Percentiles rank a stretch among this genome's conserved stretches.
phyloP scores from a whole-genome alignment of 352 stramenopile species.

The Phytophthora kernoviae region DNA sequence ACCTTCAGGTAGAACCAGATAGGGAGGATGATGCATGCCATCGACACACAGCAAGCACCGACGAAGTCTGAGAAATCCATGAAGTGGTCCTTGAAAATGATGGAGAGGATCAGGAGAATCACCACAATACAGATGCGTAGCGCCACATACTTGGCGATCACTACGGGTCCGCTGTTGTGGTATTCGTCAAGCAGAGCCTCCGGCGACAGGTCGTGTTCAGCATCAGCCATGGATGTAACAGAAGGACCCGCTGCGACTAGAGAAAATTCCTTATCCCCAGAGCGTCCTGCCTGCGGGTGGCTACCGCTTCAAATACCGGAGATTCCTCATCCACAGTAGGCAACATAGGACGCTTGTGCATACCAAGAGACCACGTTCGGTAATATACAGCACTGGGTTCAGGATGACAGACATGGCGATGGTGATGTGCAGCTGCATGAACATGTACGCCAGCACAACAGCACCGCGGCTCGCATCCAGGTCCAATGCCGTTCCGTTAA shows the following conservation, averaged over 20 bases:
- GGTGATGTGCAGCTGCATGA: conserved; percentile 60
- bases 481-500: conserved; percentile 39
- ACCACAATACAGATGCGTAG: conserved; percentile 43
- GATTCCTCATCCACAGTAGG: conserved; percentile 24
- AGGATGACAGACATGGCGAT: conserved; percentile 55
- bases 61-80: conserved; percentile 68
- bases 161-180: conserved; percentile 33
- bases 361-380: conserved; percentile 43
- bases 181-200: conserved; percentile 37
- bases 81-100: conserved; percentile 65
- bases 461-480: conserved; percentile 40
- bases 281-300: conserved; percentile 15
- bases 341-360: conserved; percentile 44
- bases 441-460: conserved; percentile 46
- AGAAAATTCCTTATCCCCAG: conserved; percentile 17
- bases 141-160: conserved; percentile 41
- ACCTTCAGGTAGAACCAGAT: conserved; percentile 75
- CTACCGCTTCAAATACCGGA: conserved; percentile 14
- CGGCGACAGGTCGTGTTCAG: conserved; percentile 33
- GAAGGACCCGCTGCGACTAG: conserved; percentile 16
- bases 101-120: conserved; percentile 44
- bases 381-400: conserved; percentile 49
- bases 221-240: conserved; percentile 34
- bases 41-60: conserved; percentile 51
- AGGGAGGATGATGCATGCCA: conserved; percentile 68